Evolutionary conservation across 2,329 filamentous ascomycete genomes (phyloP), one percentile per base, ranked within the genome.

Genomic region (Nannizziopsis barbatae): DNA sequence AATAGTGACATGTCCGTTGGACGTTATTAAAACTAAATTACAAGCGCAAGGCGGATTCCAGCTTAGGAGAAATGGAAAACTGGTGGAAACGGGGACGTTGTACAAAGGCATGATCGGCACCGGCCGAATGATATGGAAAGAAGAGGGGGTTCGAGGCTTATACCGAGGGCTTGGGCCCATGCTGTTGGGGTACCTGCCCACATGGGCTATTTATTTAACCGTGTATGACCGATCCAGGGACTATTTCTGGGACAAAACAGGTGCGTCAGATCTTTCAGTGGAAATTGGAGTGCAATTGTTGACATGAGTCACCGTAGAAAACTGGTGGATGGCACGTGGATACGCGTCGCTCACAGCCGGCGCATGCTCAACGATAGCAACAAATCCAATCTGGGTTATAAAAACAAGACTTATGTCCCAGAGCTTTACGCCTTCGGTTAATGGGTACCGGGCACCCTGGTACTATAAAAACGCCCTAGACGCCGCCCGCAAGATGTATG

Each of bases 311-410:
- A 22, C 45, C 53, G 31, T 60, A 86, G 84, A 81, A 52, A 90
- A 86, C 62, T 79, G 78, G 60, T 83, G 86, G 70, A 64, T 87
- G 39, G 78, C 90, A 59, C 87, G 86, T 62, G 83, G 92, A 56
- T 89, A 85, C 72, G 92, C 92, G 17, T 95, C 92, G 8, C 79
- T 98, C 52, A 77, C 88, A 49, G 92, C 90, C 18, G 92, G 92
- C 46, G 88, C 81, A 52, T 95, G 85, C 70, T 95, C 89, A 56
- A 98, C 92, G 3, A 76, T 96, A 54, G 84, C 83, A 53, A 98
- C 92, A 18, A 98, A 96, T 65, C 92, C 92, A 0, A 98, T 98
- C 52, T 98, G 92, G 92, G 92, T 98, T 33, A 95, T 98, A 71
- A 98, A 98, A 70, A 98, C 92, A 42, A 78, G 92, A 56, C 77